These are phyloP conservation scores for Malassezia caprae DNA, from an alignment of 1,284 basidiomycete genomes.

Conservation along the genomic window DNA sequence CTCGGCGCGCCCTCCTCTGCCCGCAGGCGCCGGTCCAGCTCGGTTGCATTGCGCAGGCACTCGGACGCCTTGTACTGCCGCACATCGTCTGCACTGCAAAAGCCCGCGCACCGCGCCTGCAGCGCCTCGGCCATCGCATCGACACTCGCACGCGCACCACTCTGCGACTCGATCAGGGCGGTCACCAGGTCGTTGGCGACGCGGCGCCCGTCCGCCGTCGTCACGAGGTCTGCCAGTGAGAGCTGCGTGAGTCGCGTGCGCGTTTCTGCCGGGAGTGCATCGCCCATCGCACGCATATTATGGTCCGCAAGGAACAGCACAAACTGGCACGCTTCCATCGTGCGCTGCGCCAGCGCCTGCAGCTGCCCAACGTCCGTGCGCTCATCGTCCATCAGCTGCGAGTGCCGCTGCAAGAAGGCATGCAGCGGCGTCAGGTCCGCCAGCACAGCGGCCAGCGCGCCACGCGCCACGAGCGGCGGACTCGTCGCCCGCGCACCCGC, in stretches of 20 bases:
- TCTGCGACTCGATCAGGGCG: conserved; percentile 92
- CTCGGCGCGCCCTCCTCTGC: conserved; percentile 52
- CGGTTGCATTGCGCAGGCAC: conserved; percentile 77
- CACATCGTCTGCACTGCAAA: conserved; percentile 96
- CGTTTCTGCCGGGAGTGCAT: conserved; percentile 38
- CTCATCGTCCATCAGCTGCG: conserved; percentile 37
- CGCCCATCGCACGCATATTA: conserved; percentile 71
- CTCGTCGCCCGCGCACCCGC: conserved; percentile 17
- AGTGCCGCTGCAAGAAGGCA: conserved; percentile 36
- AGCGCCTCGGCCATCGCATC: conserved; percentile 90
- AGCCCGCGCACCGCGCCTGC: conserved; percentile 87
- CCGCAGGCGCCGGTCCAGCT: conserved; percentile 53
- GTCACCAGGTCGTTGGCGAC: conserved; percentile 59
- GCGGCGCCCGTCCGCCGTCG: conserved; percentile 74
- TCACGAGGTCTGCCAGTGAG: conserved; percentile 49
- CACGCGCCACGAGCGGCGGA: conserved; percentile 11
- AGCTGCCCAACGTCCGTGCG: conserved; percentile 67
- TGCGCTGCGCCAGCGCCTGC: conserved; percentile 60
- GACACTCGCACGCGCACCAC: conserved; percentile 86
- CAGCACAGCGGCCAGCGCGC: conserved; percentile 27
- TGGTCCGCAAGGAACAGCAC: conserved; percentile 84
- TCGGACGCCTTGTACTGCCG: conserved; percentile 98
- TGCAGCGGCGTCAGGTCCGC: conserved; percentile 29
- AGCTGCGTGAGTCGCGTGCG: conserved; percentile 24
- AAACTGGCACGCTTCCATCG: conserved; percentile 63